Conservation (phyloP, 1,139 yeast species). For the Geotrichum reessii region DNA sequence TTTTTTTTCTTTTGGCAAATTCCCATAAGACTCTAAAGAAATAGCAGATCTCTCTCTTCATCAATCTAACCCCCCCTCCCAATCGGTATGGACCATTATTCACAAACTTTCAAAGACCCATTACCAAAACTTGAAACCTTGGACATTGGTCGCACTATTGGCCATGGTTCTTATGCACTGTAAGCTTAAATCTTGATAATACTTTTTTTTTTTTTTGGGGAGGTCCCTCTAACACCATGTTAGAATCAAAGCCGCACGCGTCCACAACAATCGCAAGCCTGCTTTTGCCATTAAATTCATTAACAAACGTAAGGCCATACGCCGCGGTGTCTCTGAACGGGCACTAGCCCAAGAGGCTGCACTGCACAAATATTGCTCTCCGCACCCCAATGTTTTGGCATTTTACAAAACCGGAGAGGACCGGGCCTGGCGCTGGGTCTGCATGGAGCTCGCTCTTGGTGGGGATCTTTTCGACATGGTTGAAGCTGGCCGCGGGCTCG, state of each 20-base stretch:
- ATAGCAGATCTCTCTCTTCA: no score
- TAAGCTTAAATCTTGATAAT: neutral
- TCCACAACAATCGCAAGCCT: neutral
- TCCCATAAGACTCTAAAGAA: no score
- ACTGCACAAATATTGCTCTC: slow-evolving; percentile 50
- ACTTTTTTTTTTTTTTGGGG: neutral
- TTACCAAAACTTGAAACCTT: slow-evolving; percentile 3
- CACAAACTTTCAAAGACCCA: slow-evolving; percentile 8
- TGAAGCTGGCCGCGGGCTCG: slow-evolving; percentile 61
- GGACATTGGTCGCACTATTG: slow-evolving; percentile 5
- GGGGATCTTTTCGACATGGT: slow-evolving; percentile 68
- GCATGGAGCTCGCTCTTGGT: slow-evolving; percentile 60
- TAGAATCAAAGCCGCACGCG: slow-evolving; percentile 14
- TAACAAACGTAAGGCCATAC: slow-evolving; percentile 44
- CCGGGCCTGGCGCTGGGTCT: slow-evolving; percentile 52
- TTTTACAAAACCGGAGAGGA: slow-evolving; percentile 49
- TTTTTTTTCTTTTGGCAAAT: neutral
- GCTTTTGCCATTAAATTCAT: slow-evolving; percentile 53
- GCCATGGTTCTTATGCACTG: slow-evolving; percentile 9
- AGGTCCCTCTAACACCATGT: neutral
- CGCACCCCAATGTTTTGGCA: slow-evolving; percentile 53
- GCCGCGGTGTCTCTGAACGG: slow-evolving; percentile 43
- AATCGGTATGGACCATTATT: slow-evolving; percentile 1
- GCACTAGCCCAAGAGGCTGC: slow-evolving; percentile 48
- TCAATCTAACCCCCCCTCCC: neutral